Percentiles rank a stretch among this genome's conserved stretches.
Evolutionary conservation across 768 basidiomycete species (phyloP).

Genomic region (Dioszegia aurantiaca): DNA sequence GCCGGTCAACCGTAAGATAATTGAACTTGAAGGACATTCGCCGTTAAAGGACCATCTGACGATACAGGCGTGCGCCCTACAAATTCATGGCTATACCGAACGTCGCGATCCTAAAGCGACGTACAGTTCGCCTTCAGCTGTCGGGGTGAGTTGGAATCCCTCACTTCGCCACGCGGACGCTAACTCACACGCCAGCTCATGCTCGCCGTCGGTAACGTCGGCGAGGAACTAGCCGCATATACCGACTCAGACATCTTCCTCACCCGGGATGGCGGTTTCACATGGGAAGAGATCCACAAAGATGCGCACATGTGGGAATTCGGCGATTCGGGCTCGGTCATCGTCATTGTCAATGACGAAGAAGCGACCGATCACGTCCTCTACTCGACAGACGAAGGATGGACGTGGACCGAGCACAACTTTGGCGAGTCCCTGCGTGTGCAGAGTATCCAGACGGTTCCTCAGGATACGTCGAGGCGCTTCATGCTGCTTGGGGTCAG

Average conservation of each 20-base stretch:
- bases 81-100: constrained; percentile 95
- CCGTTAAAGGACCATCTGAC: too few species aligned
- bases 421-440: constrained; percentile 78
- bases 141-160: constrained; percentile 57
- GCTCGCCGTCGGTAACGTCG: constrained; percentile 96
- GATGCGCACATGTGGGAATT: constrained; percentile 98
- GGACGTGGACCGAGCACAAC: constrained; percentile 80
- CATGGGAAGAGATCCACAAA: constrained; percentile 98
- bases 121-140: constrained; percentile 85
- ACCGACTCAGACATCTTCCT: constrained; percentile 90
- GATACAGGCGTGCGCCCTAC: constrained; percentile 72
- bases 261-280: constrained; percentile 92
- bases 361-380: constrained; percentile 82
- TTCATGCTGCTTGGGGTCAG: constrained; percentile 78
- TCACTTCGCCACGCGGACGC: background rate
- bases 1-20: constrained; percentile 66
- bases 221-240: constrained; percentile 74
- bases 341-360: constrained; percentile 94
- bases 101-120: constrained; percentile 85
- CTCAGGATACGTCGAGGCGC: constrained; percentile 80
- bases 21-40: too few species aligned
- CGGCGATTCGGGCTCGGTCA: constrained; percentile 90
- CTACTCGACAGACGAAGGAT: constrained; percentile 85
- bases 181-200: constrained; percentile 56
- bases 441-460: constrained; percentile 76